Conservation (phyloP, 208 protist genomes). For the Histomonas meleagridis region DNA sequence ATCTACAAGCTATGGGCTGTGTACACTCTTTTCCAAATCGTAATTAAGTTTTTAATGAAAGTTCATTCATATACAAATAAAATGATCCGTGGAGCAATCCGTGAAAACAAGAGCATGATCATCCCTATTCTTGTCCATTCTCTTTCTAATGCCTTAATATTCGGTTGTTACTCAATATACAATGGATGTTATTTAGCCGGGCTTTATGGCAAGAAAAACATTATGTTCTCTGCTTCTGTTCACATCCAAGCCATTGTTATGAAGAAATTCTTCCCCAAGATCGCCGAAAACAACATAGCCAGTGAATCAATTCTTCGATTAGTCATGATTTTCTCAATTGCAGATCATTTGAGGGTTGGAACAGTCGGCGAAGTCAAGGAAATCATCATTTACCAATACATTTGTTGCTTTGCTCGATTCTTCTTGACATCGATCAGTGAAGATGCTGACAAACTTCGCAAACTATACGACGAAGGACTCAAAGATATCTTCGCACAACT, state of each 20-base stretch:
- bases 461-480: neutral
- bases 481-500: neutral
- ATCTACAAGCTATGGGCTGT: neutral
- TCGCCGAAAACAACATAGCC: no score
- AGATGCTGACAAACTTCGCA: neutral
- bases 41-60: neutral
- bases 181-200: neutral
- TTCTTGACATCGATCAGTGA: neutral
- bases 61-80: neutral
- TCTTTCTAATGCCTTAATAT: neutral
- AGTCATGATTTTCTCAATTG: neutral
- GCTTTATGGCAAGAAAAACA: neutral
- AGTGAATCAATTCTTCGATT: no score
- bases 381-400: neutral
- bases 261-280: slow-evolving; percentile 7
- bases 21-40: neutral
- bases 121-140: neutral
- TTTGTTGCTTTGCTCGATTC: neutral
- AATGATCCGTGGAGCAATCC: neutral
- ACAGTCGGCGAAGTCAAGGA: neutral
- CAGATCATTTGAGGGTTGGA: neutral
- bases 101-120: neutral
- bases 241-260: neutral
- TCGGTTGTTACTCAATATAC: neutral
- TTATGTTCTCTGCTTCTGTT: neutral